Conservation (phyloP, 2,329 filamentous ascomycete species). For the Scortechinia acanthostroma region DNA sequence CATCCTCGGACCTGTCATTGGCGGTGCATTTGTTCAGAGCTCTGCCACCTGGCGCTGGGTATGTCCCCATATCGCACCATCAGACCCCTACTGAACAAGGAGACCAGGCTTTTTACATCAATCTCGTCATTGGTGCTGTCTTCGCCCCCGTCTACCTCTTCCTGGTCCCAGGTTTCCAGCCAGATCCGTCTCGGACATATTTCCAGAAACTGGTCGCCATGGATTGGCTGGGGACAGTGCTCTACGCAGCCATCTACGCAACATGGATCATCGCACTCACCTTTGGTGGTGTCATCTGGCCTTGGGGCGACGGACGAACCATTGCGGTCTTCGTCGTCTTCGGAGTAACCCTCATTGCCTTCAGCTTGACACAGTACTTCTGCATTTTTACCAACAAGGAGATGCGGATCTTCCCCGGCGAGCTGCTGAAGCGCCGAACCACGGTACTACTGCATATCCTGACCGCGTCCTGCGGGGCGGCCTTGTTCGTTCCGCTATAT, state of each 20-base stretch:
- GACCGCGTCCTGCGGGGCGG: conserved; percentile 22
- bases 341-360: conserved; percentile 31
- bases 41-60: conserved; percentile 8
- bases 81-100: no score
- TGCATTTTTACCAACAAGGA: conserved; percentile 31
- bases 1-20: neutral
- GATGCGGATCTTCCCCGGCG: conserved; percentile 28
- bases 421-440: conserved; percentile 27
- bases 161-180: conserved; percentile 22
- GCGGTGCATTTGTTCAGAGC: neutral
- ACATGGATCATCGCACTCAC: conserved; percentile 35
- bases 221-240: conserved; percentile 33
- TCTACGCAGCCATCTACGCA: conserved; percentile 30
- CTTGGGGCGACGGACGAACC: conserved; percentile 32
- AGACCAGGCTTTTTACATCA: conserved; percentile 48
- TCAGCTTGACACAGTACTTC: conserved; percentile 35
- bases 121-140: conserved; percentile 31
- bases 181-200: no score
- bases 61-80: no score
- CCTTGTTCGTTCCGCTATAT: conserved; percentile 32
- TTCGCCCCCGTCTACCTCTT: conserved; percentile 33
- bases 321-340: conserved; percentile 38
- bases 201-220: conserved; percentile 4
- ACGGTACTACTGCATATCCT: conserved; percentile 31
- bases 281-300: conserved; percentile 39